phyloP scores from a whole-genome alignment of 2,329 filamentous ascomycete species.

The Fusarium sacchari region DNA sequence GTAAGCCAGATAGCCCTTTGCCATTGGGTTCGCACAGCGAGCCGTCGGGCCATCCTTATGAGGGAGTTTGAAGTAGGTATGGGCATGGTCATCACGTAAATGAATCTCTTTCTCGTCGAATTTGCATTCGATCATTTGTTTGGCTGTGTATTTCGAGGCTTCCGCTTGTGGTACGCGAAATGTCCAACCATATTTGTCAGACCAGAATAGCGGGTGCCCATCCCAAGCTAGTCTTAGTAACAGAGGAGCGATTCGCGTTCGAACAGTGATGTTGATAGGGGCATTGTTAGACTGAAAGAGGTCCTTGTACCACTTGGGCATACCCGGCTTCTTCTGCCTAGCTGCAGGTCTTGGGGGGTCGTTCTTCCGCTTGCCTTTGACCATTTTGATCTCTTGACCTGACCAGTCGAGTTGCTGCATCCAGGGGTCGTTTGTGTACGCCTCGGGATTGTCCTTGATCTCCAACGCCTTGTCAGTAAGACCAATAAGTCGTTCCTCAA shows the following conservation, averaged over 20 bases:
- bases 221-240: slow-evolving; percentile 89
- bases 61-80: slow-evolving; percentile 89
- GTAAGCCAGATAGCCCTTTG: slow-evolving; percentile 89
- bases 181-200: slow-evolving; percentile 91
- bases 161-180: slow-evolving; percentile 78
- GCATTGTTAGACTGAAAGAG: slow-evolving; percentile 76
- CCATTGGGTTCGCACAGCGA: slow-evolving; percentile 86
- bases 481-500: slow-evolving; percentile 77
- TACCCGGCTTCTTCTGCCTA: slow-evolving; percentile 91
- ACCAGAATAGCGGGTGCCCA: slow-evolving; percentile 90
- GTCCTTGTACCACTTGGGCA: slow-evolving; percentile 96
- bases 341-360: slow-evolving; percentile 81
- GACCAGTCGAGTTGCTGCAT: slow-evolving; percentile 94
- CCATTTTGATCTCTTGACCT: slow-evolving; percentile 89
- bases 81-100: slow-evolving; percentile 72
- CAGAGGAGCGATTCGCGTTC: slow-evolving; percentile 87
- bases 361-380: slow-evolving; percentile 87
- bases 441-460: slow-evolving; percentile 73
- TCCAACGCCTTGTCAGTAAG: slow-evolving; percentile 82
- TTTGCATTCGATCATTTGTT: slow-evolving; percentile 78
- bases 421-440: slow-evolving; percentile 88
- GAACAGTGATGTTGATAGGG: slow-evolving; percentile 81
- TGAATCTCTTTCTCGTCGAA: slow-evolving; percentile 78
- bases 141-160: slow-evolving; percentile 70
- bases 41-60: slow-evolving; percentile 93